These are phyloP conservation scores for Tritrichomonas musculus DNA, from an alignment of 208 protist genomes.

Conservation along the genomic window DNA sequence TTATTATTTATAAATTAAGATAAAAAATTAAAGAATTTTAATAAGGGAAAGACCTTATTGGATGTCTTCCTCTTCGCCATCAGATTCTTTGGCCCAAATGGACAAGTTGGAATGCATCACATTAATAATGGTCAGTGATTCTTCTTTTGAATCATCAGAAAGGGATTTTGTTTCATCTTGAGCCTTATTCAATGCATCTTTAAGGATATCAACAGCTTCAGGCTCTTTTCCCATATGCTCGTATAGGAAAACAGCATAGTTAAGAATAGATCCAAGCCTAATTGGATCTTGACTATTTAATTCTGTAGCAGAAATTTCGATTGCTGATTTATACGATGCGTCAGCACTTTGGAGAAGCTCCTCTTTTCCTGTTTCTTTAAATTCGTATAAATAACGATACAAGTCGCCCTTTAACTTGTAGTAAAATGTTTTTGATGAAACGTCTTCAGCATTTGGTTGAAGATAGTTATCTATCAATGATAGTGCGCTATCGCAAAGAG, in stretches of 20 bases:
- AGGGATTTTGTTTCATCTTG: neutral
- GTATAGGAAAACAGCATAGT: conserved; percentile 2
- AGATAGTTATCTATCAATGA: neutral
- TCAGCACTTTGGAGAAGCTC: neutral
- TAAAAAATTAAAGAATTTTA: neutral
- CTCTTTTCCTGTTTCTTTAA: neutral
- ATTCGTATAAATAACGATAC: neutral
- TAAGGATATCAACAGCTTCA: neutral
- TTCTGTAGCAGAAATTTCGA: neutral
- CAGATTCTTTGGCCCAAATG: neutral
- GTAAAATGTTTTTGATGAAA: neutral
- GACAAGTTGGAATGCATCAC: neutral
- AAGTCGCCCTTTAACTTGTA: neutral
- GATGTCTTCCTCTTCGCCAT: neutral
- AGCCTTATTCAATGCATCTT: neutral
- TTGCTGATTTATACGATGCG: neutral
- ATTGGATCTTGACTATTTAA: neutral
- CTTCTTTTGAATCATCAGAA: neutral
- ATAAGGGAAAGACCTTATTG: neutral
- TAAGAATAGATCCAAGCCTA: neutral
- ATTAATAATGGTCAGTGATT: neutral
- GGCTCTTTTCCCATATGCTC: neutral
- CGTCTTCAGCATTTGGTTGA: neutral
- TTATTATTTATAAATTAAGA: neutral
- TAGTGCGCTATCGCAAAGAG: neutral